A percentile compares a stretch with the other conserved stretches of the same genome.
phyloP scores from a whole-genome alignment of 177 flowering plant genomes.

The Vitis hybrid region DNA sequence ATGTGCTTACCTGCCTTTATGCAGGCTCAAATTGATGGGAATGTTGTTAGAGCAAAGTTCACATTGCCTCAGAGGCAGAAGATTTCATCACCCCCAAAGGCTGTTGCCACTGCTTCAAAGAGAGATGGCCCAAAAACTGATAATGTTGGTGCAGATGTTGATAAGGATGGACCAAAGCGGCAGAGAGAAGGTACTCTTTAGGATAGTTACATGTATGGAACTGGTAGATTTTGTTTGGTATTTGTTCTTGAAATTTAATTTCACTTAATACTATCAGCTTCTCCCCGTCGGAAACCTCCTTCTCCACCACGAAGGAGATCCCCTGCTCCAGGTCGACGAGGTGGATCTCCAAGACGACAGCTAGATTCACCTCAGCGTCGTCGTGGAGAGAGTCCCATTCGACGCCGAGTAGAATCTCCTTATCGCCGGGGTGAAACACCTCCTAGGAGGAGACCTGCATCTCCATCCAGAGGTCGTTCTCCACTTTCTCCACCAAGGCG shows the following conservation, averaged over 20 bases:
- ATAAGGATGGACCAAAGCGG: constrained; percentile 66
- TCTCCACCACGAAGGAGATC: constrained; percentile 79
- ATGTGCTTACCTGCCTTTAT: constrained; percentile 13
- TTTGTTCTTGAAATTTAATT: background rate
- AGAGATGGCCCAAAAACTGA: constrained; percentile 66
- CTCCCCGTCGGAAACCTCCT: constrained; percentile 68
- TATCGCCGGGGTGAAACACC: constrained; percentile 72
- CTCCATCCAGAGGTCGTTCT: constrained; percentile 82
- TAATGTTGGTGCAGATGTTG: constrained; percentile 48
- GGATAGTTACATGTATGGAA: background rate
- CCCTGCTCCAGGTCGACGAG: constrained; percentile 72
- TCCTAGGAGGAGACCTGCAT: constrained; percentile 77
- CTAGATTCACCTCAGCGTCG: constrained; percentile 72
- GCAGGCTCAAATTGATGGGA: constrained; percentile 98
- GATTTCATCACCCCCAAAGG: constrained; percentile 67
- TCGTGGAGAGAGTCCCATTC: constrained; percentile 69
- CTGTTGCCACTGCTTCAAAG: constrained; percentile 50
- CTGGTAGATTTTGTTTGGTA: background rate
- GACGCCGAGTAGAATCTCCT: constrained; percentile 64
- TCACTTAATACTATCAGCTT: constrained; percentile 35
- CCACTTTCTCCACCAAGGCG: constrained; percentile 76
- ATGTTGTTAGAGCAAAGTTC: constrained; percentile 72
- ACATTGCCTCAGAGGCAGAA: constrained; percentile 74
- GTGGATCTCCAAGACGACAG: constrained; percentile 71
- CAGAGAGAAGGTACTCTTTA: constrained; percentile 55